Conservation (phyloP, 1,139 yeast genomes). For the Debaryomycetaceae sp. region DNA sequence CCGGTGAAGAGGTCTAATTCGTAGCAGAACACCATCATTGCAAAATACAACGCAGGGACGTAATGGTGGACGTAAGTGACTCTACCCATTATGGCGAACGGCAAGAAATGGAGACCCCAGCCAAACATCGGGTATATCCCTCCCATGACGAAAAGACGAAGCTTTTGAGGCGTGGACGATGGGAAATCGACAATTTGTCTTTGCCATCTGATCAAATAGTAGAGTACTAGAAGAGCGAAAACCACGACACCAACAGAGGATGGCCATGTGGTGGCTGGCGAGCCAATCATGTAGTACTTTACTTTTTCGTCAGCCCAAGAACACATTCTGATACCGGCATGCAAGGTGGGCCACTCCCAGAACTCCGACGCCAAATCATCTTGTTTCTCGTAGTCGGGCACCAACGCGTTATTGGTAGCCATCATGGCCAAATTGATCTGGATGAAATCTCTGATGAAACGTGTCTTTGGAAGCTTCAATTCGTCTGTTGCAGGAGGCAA, state of each 20-base stretch:
- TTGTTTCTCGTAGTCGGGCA: conserved; percentile 87
- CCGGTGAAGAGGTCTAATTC: conserved; percentile 62
- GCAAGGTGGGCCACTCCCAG: conserved; percentile 98
- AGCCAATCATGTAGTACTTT: conserved; percentile 87
- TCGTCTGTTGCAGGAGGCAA: conserved; percentile 71
- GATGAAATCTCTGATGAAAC: conserved; percentile 82
- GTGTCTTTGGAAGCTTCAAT: conserved; percentile 78
- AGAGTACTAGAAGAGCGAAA: conserved; percentile 55
- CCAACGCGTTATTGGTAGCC: conserved; percentile 96
- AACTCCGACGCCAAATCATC: conserved; percentile 89
- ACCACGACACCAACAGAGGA: conserved; percentile 66
- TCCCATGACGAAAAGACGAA: conserved; percentile 55
- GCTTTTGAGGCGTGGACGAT: conserved; percentile 22
- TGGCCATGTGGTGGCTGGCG: conserved; percentile 95
- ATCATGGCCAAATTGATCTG: conserved; percentile 96
- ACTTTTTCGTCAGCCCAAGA: conserved; percentile 83
- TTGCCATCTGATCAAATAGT: conserved; percentile 83
- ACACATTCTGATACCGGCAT: conserved; percentile 92
- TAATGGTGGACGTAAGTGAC: conserved; percentile 97
- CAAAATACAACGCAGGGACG: conserved; percentile 94
- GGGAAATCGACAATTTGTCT: conserved; percentile 80
- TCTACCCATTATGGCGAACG: conserved; percentile 93
- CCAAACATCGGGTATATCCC: conserved; percentile 91
- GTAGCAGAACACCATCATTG: conserved; percentile 78
- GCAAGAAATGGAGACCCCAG: conserved; percentile 90